Base-by-base conservation (phyloP, 2,329 filamentous ascomycete species). In the Emergomyces orientalis region DNA sequence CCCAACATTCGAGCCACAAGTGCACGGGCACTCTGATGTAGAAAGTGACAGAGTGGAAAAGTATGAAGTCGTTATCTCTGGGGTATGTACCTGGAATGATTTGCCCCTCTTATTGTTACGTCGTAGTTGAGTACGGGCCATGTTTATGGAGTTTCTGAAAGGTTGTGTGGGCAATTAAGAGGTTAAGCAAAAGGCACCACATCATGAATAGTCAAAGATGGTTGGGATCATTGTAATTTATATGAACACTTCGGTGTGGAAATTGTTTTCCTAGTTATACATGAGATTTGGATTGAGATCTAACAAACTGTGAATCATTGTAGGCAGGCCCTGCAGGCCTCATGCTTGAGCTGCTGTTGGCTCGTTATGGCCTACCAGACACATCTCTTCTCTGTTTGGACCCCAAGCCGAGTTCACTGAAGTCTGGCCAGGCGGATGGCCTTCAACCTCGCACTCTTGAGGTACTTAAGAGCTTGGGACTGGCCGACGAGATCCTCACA, bases 301-400 rank as follows among this genome's bases (percentile, higher is more conserved):
- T 58, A 22, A 58, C 55, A 37, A 3, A n/a, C 25, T 41, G 17
- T 25, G 22, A 58, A 27, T 19, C 14, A 75, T 76, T 1, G 78
- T 79, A 73, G 71, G 75, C 74, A 34, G 77, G 77, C 6, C 77
- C 77, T 1, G 73, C 76, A 7, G 77, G 77, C 1, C 69, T 79
- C 2, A 75, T 79, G 69, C 69, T 77, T 11, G 68, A 72, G n/a
- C 65, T 78, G 1, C 70, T 77, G 13, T 71, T 80, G 25, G 73
- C 76, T 4, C 75, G 77, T 37, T 78, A 77, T 62, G 76, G 76
- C 25, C 67, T 80, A 22, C 68, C 62, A 30, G 74, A 76, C 58
- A 66, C 70, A 37, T 75, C 74, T 1, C 39, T 79, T 32, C 77
- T 79, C 63, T 68, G 73, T 5, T 77, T 77, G 61, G 66, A 75